Evolutionary conservation across 164 flowering plant species (phyloP), one percentile per base, ranked within the genome.

Genomic region (Cinnamomum micranthum): DNA sequence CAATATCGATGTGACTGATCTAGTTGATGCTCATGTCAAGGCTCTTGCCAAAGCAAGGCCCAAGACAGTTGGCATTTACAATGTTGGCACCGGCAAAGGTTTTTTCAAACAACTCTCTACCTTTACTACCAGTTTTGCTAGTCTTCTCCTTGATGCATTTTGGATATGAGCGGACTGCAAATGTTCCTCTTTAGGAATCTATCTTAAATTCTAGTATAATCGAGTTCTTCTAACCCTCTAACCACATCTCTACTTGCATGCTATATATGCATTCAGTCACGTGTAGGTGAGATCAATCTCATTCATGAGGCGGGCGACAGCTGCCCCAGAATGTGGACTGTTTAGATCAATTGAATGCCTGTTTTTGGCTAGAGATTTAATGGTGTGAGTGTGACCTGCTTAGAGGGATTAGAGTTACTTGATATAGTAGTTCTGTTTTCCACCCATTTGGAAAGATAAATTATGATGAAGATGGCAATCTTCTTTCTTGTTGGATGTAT

Each of bases 11-110:
- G 97, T 95, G 31, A 93, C 96, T 11, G 99, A 95, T 82, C 83
- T 95, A 20, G 98, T 95, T 73, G 98, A 93, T 85, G 98, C 99
- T 70, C 99, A 95, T 75, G 99, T 95, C n/a, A 95, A 92, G 84
- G 99, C 99, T 63, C 97, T 95, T 65, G 89, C 84, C 71, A 90
- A 89, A 81, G 96, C 97, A 70, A 77, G 33, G 58, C 91, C 91
- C 3, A 74, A 81, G 24, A 88, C 92, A 77, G 95, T 95, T 63
- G 98, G 99, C 72, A 95, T 95, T 73, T 95, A 91, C 84, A 95
- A 95, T 80, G 98, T 95, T 33, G 99, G 99, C 74, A 95, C 99
- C 3, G 98, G 99, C 78, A 89, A 80, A 90, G 98, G 99, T 95
- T 55, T 6, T 15, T 22, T 55, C 6, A 55, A 14, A 17, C 11